Conservation (phyloP, 441 rosid genomes). For the Biscutella auriculata region DNA sequence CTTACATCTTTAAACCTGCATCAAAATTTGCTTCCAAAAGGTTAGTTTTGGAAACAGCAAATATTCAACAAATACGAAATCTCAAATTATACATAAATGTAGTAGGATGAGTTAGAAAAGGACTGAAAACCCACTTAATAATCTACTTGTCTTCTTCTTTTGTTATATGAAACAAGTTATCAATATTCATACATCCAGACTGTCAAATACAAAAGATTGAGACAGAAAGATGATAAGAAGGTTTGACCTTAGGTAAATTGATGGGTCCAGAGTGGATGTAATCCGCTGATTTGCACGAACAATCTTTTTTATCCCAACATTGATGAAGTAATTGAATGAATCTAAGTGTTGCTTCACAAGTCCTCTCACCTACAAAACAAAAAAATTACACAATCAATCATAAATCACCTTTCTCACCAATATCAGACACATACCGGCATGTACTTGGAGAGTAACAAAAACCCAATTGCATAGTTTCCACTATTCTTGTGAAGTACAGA, state of each 20-base stretch:
- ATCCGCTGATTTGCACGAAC: conserved; percentile 64
- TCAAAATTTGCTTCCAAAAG: neutral
- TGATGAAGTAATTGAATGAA: conserved; percentile 75
- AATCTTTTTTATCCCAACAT: conserved; percentile 75
- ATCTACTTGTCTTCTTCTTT: neutral
- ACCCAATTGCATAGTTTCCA: neutral
- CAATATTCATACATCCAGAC: neutral
- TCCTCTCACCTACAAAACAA: conserved; percentile 57
- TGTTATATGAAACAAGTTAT: neutral
- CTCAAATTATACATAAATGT: neutral
- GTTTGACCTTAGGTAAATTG: conserved; percentile 50
- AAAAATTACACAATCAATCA: neutral
- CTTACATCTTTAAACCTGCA: conserved; percentile 68
- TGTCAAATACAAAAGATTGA: neutral
- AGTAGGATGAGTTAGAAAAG: neutral
- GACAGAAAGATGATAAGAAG: neutral
- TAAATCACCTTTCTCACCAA: neutral
- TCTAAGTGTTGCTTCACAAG: conserved; percentile 90
- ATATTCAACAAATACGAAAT: neutral
- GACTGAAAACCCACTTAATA: neutral
- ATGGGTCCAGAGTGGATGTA: conserved; percentile 37
- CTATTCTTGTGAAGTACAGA: neutral
- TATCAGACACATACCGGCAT: neutral
- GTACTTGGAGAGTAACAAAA: neutral
- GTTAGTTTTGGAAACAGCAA: neutral